phyloP scores from a whole-genome alignment of 2,329 filamentous ascomycete species.

The Blastomyces parvus region DNA sequence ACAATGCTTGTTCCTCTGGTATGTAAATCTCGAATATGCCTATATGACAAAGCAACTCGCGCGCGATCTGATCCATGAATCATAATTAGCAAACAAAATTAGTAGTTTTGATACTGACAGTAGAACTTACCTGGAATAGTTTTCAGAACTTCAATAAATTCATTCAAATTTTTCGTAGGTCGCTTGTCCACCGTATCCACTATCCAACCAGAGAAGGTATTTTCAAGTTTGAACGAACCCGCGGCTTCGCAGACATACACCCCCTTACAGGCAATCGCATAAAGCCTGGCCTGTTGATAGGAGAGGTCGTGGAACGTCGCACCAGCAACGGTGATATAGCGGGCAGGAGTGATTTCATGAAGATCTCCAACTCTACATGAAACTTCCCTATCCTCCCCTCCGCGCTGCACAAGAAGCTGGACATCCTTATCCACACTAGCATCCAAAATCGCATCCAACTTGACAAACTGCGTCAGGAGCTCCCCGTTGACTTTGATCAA shows the following conservation, averaged over 20 bases:
- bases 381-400: constrained; percentile 76
- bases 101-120: constrained; percentile 3
- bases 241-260: constrained; percentile 93
- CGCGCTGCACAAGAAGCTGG: constrained; percentile 73
- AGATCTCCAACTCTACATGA: constrained; percentile 79
- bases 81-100: constrained; percentile 2
- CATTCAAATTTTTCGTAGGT: constrained; percentile 74
- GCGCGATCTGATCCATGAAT: constrained; percentile 45
- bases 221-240: constrained; percentile 91
- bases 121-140: constrained; percentile 59
- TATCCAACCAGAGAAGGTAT: constrained; percentile 83
- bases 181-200: constrained; percentile 88
- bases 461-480: constrained; percentile 84
- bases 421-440: constrained; percentile 73
- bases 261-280: constrained; percentile 82
- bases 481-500: constrained; percentile 88
- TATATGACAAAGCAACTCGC: constrained; percentile 87
- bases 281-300: constrained; percentile 93
- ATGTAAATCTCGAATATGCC: constrained; percentile 88
- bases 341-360: constrained; percentile 88
- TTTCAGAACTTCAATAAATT: constrained; percentile 87
- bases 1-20: constrained; percentile 89
- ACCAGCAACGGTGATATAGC: constrained; percentile 88
- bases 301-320: constrained; percentile 93
- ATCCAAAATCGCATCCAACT: constrained; percentile 84